Percentiles rank a stretch among this genome's conserved stretches.
Evolutionary conservation across 768 basidiomycete species (phyloP).

Genomic region (Cyathus striatus): DNA sequence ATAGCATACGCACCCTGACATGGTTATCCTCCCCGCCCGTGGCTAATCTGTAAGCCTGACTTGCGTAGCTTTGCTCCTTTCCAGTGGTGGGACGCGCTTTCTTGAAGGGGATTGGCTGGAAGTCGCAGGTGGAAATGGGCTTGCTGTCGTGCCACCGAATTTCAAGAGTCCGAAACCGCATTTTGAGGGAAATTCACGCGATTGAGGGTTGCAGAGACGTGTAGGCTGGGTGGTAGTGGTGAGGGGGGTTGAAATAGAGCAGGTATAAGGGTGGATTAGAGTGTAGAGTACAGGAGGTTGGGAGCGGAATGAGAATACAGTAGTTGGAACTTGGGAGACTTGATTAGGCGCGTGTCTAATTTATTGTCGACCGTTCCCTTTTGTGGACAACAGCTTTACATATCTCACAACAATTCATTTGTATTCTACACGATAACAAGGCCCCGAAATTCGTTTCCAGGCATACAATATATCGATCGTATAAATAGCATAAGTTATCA

Average conservation of each 20-base stretch:
- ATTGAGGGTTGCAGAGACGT: conserved; percentile 8
- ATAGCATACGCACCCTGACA: conserved; percentile 70
- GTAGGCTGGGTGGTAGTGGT: not conserved
- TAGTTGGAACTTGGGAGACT: too few species aligned
- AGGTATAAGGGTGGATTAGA: not conserved
- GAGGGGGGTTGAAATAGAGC: too few species aligned
- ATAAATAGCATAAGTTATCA: too few species aligned
- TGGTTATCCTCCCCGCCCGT: conserved; percentile 97
- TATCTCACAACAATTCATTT: too few species aligned
- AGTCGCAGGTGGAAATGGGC: conserved; percentile 95
- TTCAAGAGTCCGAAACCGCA: conserved; percentile 88
- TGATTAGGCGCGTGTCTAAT: not conserved
- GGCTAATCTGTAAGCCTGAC: conserved; percentile 84
- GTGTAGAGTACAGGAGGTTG: not conserved
- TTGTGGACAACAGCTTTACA: too few species aligned
- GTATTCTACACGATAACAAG: too few species aligned
- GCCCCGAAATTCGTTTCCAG: too few species aligned
- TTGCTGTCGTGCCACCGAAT: conserved; percentile 96
- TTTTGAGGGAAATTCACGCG: conserved; percentile 22
- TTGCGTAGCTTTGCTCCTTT: conserved; percentile 51
- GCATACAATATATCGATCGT: too few species aligned
- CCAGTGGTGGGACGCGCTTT: conserved; percentile 63
- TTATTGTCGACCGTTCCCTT: too few species aligned
- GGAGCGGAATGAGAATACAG: not conserved
- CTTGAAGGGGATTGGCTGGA: conserved; percentile 81